phyloP scores from a whole-genome alignment of 768 basidiomycete genomes.

The Boletus edulis region DNA sequence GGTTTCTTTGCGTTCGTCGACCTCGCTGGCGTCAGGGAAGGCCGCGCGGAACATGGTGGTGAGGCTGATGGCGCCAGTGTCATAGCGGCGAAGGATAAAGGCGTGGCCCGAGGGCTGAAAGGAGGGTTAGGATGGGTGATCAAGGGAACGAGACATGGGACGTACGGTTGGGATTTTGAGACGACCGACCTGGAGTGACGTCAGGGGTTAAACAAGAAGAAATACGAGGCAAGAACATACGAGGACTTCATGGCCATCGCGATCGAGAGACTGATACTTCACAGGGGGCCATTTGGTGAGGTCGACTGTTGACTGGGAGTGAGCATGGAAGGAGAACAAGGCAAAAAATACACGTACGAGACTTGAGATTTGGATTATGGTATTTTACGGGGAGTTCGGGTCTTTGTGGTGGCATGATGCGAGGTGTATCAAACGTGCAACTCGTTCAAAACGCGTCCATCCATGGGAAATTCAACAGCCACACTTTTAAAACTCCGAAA shows the following conservation, averaged over 20 bases:
- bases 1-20: conserved; percentile 75
- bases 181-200: conserved; percentile 66
- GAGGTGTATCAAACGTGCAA: conserved; percentile 12
- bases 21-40: conserved; percentile 77
- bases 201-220: conserved; percentile 13
- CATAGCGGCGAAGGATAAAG: conserved; percentile 91
- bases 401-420: conserved; percentile 36
- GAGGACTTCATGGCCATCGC: conserved; percentile 84
- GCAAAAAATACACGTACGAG: conserved; percentile 32
- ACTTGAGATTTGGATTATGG: conserved; percentile 50
- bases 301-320: conserved; percentile 31
- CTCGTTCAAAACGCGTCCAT: conserved; percentile 35
- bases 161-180: conserved; percentile 88
- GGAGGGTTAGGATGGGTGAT: conserved; percentile 15
- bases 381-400: conserved; percentile 51
- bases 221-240: conserved; percentile 39
- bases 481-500: conserved; percentile 29
- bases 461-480: conserved; percentile 33
- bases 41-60: conserved; percentile 98
- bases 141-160: conserved; percentile 10
- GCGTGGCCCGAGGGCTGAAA: conserved; percentile 75
- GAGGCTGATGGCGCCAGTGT: conserved; percentile 87
- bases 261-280: conserved; percentile 89
- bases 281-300: conserved; percentile 59
- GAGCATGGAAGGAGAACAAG: not conserved